Evolutionary conservation across 2,329 filamentous ascomycete genomes (phyloP).

Genomic region (Graphilbum ipis-grandicollis): DNA sequence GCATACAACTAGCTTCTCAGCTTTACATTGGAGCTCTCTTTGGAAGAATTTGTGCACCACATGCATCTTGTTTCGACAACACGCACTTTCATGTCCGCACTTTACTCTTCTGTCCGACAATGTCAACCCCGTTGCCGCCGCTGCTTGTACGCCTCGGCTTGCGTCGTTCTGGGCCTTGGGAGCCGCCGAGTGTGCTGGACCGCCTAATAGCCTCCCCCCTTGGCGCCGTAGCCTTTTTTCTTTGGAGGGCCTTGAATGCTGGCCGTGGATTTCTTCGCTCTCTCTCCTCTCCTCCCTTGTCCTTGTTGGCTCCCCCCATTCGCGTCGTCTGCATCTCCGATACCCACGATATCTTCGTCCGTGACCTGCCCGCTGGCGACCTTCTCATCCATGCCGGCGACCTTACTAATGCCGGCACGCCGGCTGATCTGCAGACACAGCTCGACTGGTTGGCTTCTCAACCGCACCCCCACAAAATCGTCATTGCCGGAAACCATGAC

Average conservation of each 20-base stretch:
- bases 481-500: slow-evolving; percentile 81
- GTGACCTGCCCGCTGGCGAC: slow-evolving; percentile 56
- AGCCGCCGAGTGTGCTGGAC: slow-evolving; percentile 34
- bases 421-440: slow-evolving; percentile 60
- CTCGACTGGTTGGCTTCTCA: slow-evolving; percentile 65
- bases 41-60: too few species aligned
- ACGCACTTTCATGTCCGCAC: too few species aligned
- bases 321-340: slow-evolving; percentile 80
- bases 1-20: too few species aligned
- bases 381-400: slow-evolving; percentile 84
- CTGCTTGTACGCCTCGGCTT: slow-evolving; percentile 9
- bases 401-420: slow-evolving; percentile 55
- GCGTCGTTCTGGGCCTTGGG: slow-evolving; percentile 7
- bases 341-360: slow-evolving; percentile 52
- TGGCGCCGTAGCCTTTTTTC: slow-evolving; percentile 38
- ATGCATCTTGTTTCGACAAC: too few species aligned
- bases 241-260: slow-evolving; percentile 47
- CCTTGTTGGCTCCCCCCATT: slow-evolving; percentile 26
- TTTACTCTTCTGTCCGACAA: too few species aligned
- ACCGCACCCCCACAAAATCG: slow-evolving; percentile 63
- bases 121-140: too few species aligned
- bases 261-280: too few species aligned
- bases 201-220: slow-evolving; percentile 52
- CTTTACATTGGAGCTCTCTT: too few species aligned
- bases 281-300: too few species aligned